Percentiles rank a stretch among this genome's conserved stretches.
These are phyloP conservation scores for Xerocomellus amylosporus DNA, from an alignment of 768 basidiomycete genomes.

Conservation along the genomic window DNA sequence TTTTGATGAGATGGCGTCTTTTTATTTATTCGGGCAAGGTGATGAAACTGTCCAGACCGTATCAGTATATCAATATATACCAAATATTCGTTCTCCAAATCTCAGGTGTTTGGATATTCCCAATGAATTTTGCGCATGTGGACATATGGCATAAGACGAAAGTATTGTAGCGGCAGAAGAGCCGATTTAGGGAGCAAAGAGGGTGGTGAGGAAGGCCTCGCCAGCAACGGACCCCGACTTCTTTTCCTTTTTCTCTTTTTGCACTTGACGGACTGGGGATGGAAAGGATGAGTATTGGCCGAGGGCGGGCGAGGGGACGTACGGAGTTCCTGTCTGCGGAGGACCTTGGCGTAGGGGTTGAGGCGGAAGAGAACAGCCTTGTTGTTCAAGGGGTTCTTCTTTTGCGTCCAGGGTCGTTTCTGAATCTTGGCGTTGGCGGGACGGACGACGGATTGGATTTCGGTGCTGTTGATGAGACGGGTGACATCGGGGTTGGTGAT, in stretches of 20 bases:
- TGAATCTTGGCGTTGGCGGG: conserved; percentile 79
- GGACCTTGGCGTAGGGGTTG: conserved; percentile 97
- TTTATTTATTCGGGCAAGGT: no score
- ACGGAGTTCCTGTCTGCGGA: conserved; percentile 88
- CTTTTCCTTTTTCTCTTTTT: conserved; percentile 54
- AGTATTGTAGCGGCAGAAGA: background rate
- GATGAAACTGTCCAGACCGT: no score
- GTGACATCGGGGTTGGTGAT: conserved; percentile 96
- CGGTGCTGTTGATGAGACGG: conserved; percentile 95
- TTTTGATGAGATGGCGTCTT: background rate
- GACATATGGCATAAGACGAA: conserved; percentile 10
- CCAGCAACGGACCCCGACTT: conserved; percentile 70
- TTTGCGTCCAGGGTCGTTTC: conserved; percentile 97
- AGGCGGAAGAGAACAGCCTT: conserved; percentile 93
- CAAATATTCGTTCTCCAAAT: background rate
- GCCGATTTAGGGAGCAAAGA: conserved; percentile 76
- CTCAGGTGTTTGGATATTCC: no score
- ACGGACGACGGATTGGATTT: conserved; percentile 96
- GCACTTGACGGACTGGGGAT: conserved; percentile 64
- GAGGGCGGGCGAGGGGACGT: conserved; percentile 35
- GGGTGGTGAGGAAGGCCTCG: conserved; percentile 78
- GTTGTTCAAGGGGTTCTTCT: conserved; percentile 98
- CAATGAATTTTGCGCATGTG: conserved; percentile 17
- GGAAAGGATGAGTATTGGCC: conserved; percentile 5
- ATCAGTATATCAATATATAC: background rate